A percentile compares a stretch with the other conserved stretches of the same genome.
Conservation (phyloP, 768 basidiomycete genomes). For the Mycena vitilis region DNA sequence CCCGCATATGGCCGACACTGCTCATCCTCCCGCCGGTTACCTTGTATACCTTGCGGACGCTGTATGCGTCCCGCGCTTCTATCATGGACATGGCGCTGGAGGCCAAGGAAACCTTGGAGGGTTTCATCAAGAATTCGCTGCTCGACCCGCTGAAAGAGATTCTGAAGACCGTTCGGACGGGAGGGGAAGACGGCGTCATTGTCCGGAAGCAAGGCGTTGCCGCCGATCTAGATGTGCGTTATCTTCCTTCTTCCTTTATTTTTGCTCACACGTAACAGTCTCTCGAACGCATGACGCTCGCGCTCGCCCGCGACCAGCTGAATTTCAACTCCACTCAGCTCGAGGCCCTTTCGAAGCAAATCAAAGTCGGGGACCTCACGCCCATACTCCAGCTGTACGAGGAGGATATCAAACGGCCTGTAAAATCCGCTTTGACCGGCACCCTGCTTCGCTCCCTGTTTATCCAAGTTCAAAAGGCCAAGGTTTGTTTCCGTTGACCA, state of each 20-base stretch:
- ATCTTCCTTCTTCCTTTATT: not conserved
- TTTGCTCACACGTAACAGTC: constrained; percentile 60
- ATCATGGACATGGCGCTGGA: constrained; percentile 68
- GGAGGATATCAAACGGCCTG: constrained; percentile 88
- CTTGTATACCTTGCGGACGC: constrained; percentile 59
- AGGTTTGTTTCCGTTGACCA: constrained; percentile 52
- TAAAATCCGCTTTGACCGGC: constrained; percentile 84
- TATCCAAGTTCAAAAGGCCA: constrained; percentile 96
- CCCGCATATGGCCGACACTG: constrained; percentile 85
- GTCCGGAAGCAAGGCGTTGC: constrained; percentile 84
- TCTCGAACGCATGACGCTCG: constrained; percentile 91
- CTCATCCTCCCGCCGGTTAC: constrained; percentile 79
- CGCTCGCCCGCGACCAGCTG: constrained; percentile 86
- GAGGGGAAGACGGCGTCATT: constrained; percentile 80
- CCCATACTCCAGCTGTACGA: constrained; percentile 91
- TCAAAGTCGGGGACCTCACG: constrained; percentile 86
- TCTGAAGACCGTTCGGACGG: constrained; percentile 83
- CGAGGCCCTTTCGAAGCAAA: constrained; percentile 69
- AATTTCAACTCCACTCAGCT: constrained; percentile 73
- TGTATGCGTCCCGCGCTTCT: constrained; percentile 71
- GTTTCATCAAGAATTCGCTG: constrained; percentile 87
- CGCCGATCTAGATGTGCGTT: constrained; percentile 81
- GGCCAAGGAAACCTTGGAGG: constrained; percentile 70
- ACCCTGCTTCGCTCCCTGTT: constrained; percentile 86
- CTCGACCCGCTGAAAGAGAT: constrained; percentile 88